Base-by-base conservation (phyloP, 148 eudicot species). In the Agrostemma githago region DNA sequence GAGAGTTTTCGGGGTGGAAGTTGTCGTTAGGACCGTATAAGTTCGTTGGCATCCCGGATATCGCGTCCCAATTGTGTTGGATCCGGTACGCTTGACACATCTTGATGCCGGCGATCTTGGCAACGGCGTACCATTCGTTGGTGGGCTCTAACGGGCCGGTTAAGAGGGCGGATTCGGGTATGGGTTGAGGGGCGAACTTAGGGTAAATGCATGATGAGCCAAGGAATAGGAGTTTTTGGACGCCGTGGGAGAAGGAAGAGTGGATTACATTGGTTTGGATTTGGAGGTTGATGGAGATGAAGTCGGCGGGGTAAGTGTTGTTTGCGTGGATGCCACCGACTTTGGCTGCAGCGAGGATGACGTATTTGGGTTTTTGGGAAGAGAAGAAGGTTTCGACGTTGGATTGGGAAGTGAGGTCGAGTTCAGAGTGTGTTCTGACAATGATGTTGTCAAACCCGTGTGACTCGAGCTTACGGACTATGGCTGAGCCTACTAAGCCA, bases 261-360 rank as follows among this genome's bases (percentile, higher is more conserved):
- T 83, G 66, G 74, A 95, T 92, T 62, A 95, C 97, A 26, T 95
- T 95, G 76, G 96, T 92, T 62, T 95, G 97, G 75, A 92, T 95
- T 70, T 92, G 97, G 77, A 95, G 89, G 74, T 95, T 95, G 60
- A 90, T 67, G 75, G 89, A 72, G 76, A 95, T 92, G 83, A 95
- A 95, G 20, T 95, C 97, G 57, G 98, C 98, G 0, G 98, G 98
- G 76, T 92, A 95, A 14, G 97, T 92, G 75, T 81, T 87, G 86
- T 95, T 95, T 9, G 98, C 98, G 80, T 95, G 97, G 76, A 95
- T 95, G 6, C 98, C 98, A 37, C 98, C 98, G 42, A 95, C 98
- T 72, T 95, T 95, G 21, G 98, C 98, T 4, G 98, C 98, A n/a
- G 98, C 97, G 68, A 95, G 88, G 82, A 95, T 83, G 54, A 95